These are phyloP conservation scores for Cladosporium phlei DNA, from an alignment of 2,329 filamentous ascomycete genomes.

Conservation along the genomic window DNA sequence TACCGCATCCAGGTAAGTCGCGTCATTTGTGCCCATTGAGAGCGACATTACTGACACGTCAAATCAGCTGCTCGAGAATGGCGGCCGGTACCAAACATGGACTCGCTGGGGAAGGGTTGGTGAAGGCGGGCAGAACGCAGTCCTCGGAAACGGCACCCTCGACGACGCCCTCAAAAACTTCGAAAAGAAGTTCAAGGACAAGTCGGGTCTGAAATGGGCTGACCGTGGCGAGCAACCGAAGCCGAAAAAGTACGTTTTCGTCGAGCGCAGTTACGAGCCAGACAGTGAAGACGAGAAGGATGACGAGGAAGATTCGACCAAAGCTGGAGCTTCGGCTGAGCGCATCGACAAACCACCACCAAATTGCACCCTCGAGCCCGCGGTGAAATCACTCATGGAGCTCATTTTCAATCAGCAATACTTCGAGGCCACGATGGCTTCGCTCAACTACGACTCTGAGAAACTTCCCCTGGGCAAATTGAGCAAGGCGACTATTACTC, in stretches of 20 bases:
- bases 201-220: slow-evolving; percentile 50
- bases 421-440: slow-evolving; percentile 62
- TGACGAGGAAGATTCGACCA: slow-evolving; percentile 32
- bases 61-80: slow-evolving; percentile 4
- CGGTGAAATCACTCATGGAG: slow-evolving; percentile 65
- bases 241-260: slow-evolving; percentile 66
- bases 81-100: slow-evolving; percentile 51
- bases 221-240: slow-evolving; percentile 53
- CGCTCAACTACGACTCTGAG: slow-evolving; percentile 65
- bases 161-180: slow-evolving; percentile 42
- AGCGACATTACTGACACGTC: background rate
- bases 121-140: slow-evolving; percentile 44
- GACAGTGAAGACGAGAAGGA: slow-evolving; percentile 56
- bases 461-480: slow-evolving; percentile 82
- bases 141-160: slow-evolving; percentile 37
- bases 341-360: slow-evolving; percentile 23
- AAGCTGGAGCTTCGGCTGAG: slow-evolving; percentile 23
- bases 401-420: slow-evolving; percentile 78
- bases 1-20: slow-evolving; percentile 63
- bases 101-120: slow-evolving; percentile 77
- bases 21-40: background rate
- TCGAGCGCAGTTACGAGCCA: slow-evolving; percentile 71
- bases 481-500: slow-evolving; percentile 69
- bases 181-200: slow-evolving; percentile 55
- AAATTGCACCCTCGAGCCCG: slow-evolving; percentile 54